A percentile compares a stretch with the other conserved stretches of the same genome.
phyloP scores from a whole-genome alignment of 106 monocot genomes.

The Iris macrosiphon region DNA sequence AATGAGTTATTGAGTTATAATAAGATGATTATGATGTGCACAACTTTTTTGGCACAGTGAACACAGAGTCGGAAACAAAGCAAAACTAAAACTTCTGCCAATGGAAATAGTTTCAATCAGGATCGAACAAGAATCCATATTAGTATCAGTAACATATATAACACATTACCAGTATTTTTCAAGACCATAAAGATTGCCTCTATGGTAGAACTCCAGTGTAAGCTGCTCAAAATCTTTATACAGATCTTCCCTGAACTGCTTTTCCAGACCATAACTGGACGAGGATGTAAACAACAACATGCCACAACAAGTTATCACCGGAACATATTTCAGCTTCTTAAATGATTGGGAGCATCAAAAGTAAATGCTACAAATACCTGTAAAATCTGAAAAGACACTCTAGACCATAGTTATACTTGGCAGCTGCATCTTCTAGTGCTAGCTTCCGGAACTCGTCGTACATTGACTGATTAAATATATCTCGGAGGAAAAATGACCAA shows the following conservation, averaged over 20 bases:
- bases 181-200: conserved; percentile 87
- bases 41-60: too few relatives aligned
- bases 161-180: conserved; percentile 78
- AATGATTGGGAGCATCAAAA: not conserved
- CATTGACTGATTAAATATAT: conserved; percentile 63
- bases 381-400: conserved; percentile 99
- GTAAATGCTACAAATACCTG: conserved; percentile 31
- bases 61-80: too few relatives aligned
- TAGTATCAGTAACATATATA: too few relatives aligned
- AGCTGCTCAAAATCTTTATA: conserved; percentile 87
- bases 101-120: too few relatives aligned
- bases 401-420: conserved; percentile 83
- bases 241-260: conserved; percentile 52
- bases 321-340: too few relatives aligned
- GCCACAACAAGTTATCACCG: too few relatives aligned
- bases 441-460: conserved; percentile 75
- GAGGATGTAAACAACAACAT: too few relatives aligned
- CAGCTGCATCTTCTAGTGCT: conserved; percentile 83
- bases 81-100: too few relatives aligned
- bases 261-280: conserved; percentile 86
- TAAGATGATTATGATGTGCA: too few relatives aligned
- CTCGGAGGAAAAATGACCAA: conserved; percentile 92
- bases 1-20: too few relatives aligned
- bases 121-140: too few relatives aligned
- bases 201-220: conserved; percentile 61